Percentiles rank a stretch among this genome's conserved stretches.
These are phyloP conservation scores for Ocimum tenuiflorum DNA, from an alignment of 257 asterid genomes.

Conservation along the genomic window DNA sequence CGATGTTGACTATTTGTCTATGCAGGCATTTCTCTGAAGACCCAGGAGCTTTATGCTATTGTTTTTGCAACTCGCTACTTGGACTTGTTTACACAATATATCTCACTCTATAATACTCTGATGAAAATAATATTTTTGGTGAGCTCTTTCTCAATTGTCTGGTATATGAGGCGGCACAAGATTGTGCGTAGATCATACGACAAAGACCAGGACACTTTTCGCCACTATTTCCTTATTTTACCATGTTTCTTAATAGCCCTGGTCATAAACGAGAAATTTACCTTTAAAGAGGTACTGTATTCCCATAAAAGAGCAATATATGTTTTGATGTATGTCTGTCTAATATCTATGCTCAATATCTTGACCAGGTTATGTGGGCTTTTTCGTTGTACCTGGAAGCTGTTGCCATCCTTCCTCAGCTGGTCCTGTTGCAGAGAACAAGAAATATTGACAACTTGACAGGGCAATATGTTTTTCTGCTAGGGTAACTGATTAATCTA, in stretches of 20 bases:
- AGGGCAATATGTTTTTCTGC: conserved; percentile 72
- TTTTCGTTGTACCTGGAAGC: conserved; percentile 80
- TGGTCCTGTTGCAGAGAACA: conserved; percentile 76
- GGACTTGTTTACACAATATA: conserved; percentile 57
- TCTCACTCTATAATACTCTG: conserved; percentile 64
- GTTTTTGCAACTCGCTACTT: conserved; percentile 86
- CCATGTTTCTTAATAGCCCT: conserved; percentile 68
- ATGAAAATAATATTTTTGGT: conserved; percentile 80
- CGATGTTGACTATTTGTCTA: conserved; percentile 12
- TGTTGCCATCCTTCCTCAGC: conserved; percentile 86
- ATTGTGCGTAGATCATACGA: conserved; percentile 81
- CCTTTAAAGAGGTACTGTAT: conserved; percentile 55
- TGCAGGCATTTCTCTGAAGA: conserved; percentile 79
- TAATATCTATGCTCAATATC: not conserved
- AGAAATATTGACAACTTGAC: conserved; percentile 85
- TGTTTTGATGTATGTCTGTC: not conserved
- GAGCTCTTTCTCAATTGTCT: conserved; percentile 81
- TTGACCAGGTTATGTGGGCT: conserved; percentile 64
- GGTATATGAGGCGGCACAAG: conserved; percentile 87
- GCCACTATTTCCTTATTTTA: conserved; percentile 59
- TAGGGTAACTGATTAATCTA: conserved; percentile 43
- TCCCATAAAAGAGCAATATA: not conserved
- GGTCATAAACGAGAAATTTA: conserved; percentile 60
- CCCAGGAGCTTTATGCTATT: conserved; percentile 78
- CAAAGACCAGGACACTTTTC: conserved; percentile 82